Conservation (phyloP, 768 basidiomycete genomes). For the Lentinus brumalis region DNA sequence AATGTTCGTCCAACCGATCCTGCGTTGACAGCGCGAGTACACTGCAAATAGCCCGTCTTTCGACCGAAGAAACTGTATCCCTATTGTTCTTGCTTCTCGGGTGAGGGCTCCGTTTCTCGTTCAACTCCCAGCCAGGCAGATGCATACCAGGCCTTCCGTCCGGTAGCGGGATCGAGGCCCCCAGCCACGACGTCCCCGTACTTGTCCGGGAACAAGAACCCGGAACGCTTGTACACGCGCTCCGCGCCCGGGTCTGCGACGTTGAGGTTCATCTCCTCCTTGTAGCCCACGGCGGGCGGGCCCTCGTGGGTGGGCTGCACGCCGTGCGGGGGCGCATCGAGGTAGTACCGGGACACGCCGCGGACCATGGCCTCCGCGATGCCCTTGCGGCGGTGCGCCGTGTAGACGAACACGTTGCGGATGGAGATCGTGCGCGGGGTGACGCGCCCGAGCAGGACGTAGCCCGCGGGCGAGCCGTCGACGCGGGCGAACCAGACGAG, state of each 20-base stretch:
- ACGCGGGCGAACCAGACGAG: constrained; percentile 4
- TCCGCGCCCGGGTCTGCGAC: background rate
- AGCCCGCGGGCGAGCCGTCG: constrained; percentile 13
- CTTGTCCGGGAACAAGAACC: constrained; percentile 1
- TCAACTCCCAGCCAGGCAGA: no score
- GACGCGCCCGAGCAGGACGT: constrained; percentile 15
- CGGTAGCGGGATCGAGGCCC: background rate
- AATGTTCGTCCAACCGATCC: no score
- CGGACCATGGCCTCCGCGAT: constrained; percentile 22
- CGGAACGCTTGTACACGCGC: constrained; percentile 1
- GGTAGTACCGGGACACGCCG: constrained; percentile 17
- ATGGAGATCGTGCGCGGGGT: constrained; percentile 22
- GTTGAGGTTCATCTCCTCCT: constrained; percentile 12
- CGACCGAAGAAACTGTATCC: no score
- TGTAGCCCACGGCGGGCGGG: background rate
- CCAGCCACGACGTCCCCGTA: background rate
- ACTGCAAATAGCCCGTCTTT: no score
- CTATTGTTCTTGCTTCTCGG: no score
- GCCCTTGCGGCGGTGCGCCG: constrained; percentile 17
- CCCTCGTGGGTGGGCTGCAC: background rate
- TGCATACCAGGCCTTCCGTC: background rate
- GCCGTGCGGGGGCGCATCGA: constrained; percentile 12
- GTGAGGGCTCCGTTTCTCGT: no score
- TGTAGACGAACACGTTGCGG: constrained; percentile 21
- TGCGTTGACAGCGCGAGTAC: no score